phyloP scores from a whole-genome alignment of 2,329 filamentous ascomycete species.

The Neophaeococcomyces mojaviensis region DNA sequence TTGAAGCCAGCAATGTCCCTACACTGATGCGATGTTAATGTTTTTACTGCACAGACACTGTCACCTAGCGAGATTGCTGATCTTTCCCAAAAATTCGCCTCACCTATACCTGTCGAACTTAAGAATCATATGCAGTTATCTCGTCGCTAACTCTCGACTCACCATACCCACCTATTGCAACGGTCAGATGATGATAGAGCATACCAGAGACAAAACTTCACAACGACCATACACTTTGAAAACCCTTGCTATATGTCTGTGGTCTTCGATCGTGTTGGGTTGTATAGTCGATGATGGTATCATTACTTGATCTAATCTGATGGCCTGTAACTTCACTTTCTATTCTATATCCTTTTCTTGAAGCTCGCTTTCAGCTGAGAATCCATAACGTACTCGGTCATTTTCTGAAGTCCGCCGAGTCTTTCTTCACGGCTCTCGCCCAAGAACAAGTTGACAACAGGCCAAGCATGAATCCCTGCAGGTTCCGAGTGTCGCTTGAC shows the following conservation, averaged over 20 bases:
- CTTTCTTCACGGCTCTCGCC: constrained; percentile 41
- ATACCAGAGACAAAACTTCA: constrained; percentile 4
- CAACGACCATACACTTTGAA: background rate
- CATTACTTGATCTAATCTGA: constrained; percentile 60
- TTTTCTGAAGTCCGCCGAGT: constrained; percentile 37
- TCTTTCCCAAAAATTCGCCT: too few species aligned
- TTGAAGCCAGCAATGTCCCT: constrained; percentile 8
- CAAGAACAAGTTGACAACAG: constrained; percentile 58
- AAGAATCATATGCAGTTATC: too few species aligned
- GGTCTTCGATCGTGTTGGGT: background rate
- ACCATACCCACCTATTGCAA: background rate
- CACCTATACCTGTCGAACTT: too few species aligned
- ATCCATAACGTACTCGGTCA: constrained; percentile 19
- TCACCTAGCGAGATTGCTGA: too few species aligned
- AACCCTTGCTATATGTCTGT: constrained; percentile 5
- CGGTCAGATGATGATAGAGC: constrained; percentile 10
- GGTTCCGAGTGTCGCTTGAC: constrained; percentile 53
- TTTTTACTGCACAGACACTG: too few species aligned
- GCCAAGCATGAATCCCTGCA: constrained; percentile 74
- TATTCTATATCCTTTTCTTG: constrained; percentile 5
- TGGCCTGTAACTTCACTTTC: constrained; percentile 14
- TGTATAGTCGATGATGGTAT: constrained; percentile 35
- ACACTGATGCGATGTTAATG: constrained; percentile 10
- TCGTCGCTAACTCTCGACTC: too few species aligned
- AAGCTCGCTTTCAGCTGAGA: constrained; percentile 14